These are phyloP conservation scores for Aspergillus cejpii DNA, from an alignment of 2,329 filamentous ascomycete species.

Conservation along the genomic window DNA sequence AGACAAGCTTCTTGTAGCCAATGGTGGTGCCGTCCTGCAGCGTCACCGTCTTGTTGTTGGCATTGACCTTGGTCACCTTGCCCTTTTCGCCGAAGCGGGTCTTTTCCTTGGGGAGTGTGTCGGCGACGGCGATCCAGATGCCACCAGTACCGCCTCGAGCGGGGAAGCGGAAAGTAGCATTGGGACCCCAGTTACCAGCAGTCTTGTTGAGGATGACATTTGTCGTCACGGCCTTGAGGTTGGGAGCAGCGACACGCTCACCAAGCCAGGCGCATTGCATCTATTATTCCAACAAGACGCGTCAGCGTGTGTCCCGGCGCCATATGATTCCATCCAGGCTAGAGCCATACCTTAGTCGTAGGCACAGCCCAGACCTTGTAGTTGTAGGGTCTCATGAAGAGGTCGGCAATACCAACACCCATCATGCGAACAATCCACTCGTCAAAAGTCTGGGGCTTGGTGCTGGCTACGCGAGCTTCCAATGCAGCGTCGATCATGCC, in stretches of 20 bases:
- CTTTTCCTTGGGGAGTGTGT: slow-evolving; percentile 88
- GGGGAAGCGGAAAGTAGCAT: slow-evolving; percentile 97
- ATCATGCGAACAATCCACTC: slow-evolving; percentile 96
- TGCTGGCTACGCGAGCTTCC: slow-evolving; percentile 75
- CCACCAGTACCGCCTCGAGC: slow-evolving; percentile 91
- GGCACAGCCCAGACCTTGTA: slow-evolving; percentile 99
- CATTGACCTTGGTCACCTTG: slow-evolving; percentile 79
- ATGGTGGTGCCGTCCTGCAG: slow-evolving; percentile 80
- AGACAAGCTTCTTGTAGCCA: slow-evolving; percentile 86
- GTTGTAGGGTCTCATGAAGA: slow-evolving; percentile 99
- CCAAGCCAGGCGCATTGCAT: slow-evolving; percentile 99
- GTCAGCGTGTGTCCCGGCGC: not conserved
- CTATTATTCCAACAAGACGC: slow-evolving; percentile 42
- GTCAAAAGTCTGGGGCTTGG: slow-evolving; percentile 93
- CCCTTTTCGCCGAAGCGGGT: slow-evolving; percentile 81
- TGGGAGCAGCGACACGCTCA: slow-evolving; percentile 93
- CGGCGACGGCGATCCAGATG: slow-evolving; percentile 96
- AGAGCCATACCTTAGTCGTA: slow-evolving; percentile 76
- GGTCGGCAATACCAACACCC: slow-evolving; percentile 79
- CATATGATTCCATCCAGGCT: not conserved
- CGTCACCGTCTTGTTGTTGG: slow-evolving; percentile 72
- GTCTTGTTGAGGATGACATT: slow-evolving; percentile 96
- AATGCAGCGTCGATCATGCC: slow-evolving; percentile 93
- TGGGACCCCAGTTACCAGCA: slow-evolving; percentile 95
- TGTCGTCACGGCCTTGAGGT: slow-evolving; percentile 86